Percentiles rank a stretch among this genome's conserved stretches.
Evolutionary conservation across 2,329 filamentous ascomycete genomes (phyloP).

Genomic region (Fusarium algeriense): DNA sequence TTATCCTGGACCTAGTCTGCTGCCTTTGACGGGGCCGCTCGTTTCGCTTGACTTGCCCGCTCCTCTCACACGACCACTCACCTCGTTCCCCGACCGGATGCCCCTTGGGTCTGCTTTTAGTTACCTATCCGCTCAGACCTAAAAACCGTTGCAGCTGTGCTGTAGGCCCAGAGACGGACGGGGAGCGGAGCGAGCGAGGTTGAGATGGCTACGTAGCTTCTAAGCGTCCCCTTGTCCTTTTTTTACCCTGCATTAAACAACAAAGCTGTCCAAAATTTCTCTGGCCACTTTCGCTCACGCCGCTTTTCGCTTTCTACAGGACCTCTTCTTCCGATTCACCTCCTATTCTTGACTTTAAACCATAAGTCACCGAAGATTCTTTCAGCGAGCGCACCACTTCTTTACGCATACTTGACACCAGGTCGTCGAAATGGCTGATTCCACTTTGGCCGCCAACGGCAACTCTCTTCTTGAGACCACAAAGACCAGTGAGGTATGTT

Average conservation of each 20-base stretch:
- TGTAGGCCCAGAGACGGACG: conserved; percentile 27
- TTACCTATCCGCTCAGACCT: conserved; percentile 23
- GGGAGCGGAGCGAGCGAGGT: conserved; percentile 26
- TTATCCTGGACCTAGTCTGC: conserved; percentile 26
- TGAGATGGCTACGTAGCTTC: conserved; percentile 37
- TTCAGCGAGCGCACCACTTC: conserved; percentile 26
- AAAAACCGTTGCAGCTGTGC: conserved; percentile 16
- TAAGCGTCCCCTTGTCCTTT: conserved; percentile 33
- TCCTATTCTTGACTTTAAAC: conserved; percentile 17
- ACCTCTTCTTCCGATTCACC: conserved; percentile 31
- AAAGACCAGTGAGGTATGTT: conserved; percentile 67
- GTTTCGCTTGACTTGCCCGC: conserved; percentile 44
- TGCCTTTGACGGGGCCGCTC: conserved; percentile 34
- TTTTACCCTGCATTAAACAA: conserved; percentile 30
- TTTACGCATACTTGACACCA: conserved; percentile 17
- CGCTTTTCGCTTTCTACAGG: conserved; percentile 40
- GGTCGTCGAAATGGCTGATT: conserved; percentile 49
- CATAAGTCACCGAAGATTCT: conserved; percentile 14
- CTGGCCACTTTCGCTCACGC: conserved; percentile 47
- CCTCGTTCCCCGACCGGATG: conserved; percentile 26
- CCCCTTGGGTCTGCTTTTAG: conserved; percentile 42
- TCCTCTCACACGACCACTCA: conserved; percentile 41
- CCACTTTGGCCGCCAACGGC: conserved; percentile 59
- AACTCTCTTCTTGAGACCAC: conserved; percentile 59
- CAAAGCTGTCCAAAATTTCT: conserved; percentile 37